Evolutionary conservation across 2,329 filamentous ascomycete genomes (phyloP).

Genomic region (Xylaria sp.): DNA sequence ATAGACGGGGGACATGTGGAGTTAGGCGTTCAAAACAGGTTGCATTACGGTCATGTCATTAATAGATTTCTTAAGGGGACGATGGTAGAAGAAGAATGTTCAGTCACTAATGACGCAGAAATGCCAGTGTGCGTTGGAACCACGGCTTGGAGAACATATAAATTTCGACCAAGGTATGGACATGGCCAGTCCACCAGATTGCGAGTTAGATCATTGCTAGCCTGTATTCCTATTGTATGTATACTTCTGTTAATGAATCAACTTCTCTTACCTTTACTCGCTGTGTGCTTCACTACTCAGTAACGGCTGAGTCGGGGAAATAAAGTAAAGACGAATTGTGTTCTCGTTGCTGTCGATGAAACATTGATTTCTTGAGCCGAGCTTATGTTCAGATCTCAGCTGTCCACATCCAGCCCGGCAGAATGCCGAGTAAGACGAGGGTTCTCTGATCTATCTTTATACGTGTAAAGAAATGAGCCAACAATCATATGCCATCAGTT

Average conservation of each 20-base stretch:
- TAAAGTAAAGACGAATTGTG: too few species aligned
- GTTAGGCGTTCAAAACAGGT: slow-evolving; percentile 13
- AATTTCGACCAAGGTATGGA: background rate
- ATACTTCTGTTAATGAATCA: background rate
- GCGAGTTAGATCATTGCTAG: background rate
- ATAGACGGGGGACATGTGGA: slow-evolving; percentile 10
- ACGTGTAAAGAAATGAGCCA: too few species aligned
- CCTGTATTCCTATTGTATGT: background rate
- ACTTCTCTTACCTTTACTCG: too few species aligned
- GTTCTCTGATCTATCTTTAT: too few species aligned
- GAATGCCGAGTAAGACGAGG: too few species aligned
- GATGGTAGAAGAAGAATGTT: slow-evolving; percentile 11
- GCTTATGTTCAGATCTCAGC: too few species aligned
- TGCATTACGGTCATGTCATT: slow-evolving; percentile 2
- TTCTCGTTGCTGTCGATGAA: too few species aligned
- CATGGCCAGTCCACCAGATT: background rate
- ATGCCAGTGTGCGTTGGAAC: slow-evolving; percentile 9
- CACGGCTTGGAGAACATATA: background rate
- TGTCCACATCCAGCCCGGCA: too few species aligned
- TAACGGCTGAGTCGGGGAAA: too few species aligned
- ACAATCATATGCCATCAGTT: too few species aligned
- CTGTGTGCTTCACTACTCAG: too few species aligned
- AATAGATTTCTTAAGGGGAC: slow-evolving; percentile 1
- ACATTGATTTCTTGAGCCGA: too few species aligned
- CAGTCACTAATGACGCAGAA: slow-evolving; percentile 13